A percentile compares a stretch with the other conserved stretches of the same genome.
These are phyloP conservation scores for Tylopilus vinaceipallidus DNA, from an alignment of 768 basidiomycete species.

Conservation along the genomic window DNA sequence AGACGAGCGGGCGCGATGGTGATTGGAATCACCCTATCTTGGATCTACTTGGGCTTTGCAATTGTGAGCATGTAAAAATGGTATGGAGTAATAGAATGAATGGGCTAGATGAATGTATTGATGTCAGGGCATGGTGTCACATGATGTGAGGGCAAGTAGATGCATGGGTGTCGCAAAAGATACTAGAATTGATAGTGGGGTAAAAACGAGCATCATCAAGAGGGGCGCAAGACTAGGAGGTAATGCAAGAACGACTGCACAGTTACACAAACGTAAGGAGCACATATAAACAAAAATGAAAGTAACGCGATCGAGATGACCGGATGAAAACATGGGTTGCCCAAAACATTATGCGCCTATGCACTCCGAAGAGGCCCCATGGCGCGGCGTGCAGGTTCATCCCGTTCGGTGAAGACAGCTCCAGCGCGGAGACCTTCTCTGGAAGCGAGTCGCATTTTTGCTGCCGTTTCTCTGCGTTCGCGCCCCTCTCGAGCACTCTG, in stretches of 20 bases:
- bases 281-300: constrained; percentile 8
- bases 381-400: constrained; percentile 31
- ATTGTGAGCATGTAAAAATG: not conserved
- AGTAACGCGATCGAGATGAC: not conserved
- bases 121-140: constrained; percentile 7
- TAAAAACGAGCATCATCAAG: constrained; percentile 11
- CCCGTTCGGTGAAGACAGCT: constrained; percentile 27
- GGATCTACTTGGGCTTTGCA: constrained; percentile 1
- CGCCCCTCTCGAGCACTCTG: constrained; percentile 24
- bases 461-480: constrained; percentile 22
- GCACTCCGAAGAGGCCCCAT: constrained; percentile 28
- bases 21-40: constrained; percentile 10
- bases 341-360: not conserved
- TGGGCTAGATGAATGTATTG: constrained; percentile 3
- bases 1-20: constrained; percentile 7
- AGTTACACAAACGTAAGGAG: not conserved
- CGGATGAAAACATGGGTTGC: no score
- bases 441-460: constrained; percentile 22
- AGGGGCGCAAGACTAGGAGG: constrained; percentile 9
- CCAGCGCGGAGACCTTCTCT: constrained; percentile 32
- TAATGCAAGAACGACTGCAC: constrained; percentile 9
- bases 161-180: constrained; percentile 10
- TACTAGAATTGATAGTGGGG: not conserved
- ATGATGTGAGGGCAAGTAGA: not conserved
- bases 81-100: constrained; percentile 1